Base-by-base conservation (phyloP, 805 yeast genomes). In the Lipomyces spencermartinsiae region DNA sequence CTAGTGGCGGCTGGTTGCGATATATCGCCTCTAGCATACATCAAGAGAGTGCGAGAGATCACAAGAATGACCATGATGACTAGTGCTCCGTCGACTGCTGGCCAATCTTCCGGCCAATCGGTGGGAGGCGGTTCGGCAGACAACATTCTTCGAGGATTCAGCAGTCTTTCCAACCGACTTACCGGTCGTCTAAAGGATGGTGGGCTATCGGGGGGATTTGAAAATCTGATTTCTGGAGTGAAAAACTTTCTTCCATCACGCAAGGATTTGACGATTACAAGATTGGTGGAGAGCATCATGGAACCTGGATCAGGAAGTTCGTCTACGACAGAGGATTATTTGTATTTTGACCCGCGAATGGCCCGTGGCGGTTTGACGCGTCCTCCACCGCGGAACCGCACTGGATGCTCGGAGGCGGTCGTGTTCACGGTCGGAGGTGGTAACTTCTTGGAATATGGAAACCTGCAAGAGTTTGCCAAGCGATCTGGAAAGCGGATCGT, bases 391-490 rank as follows among this genome's bases (percentile, higher is more conserved):
- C 87, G 97, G 76, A 87, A 87, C 67, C 66, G 73, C 39, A 56
- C 59, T n/a, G 37, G 62, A 8, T 59, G 56, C 51, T 62, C 68
- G 1, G 95, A 92, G 73, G 87, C 96, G 1, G 81, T 92, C 61
- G 97, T 95, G 25, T 95, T 95, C 78, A 92, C 93, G 62, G 93
- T 95, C 65, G 99, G 99, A 33, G 99, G 99, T 46, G 98, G 98
- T 59, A 93, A 92, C 78, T 95, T 93, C 77, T 81, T 91, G 70
- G 99, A 95, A 80, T 95, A 94, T 77, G 96, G 93, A 68, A 94
- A 94, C 76, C 84, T 95, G 75, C 97, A 92, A 78, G 69, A 67
- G 56, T 65, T 54, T 56, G 72, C 72, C 14, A 64, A 63, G 55
- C 65, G 73, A 10, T 43, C 67, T n/a, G 82, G 79, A 16, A 89